Conservation (phyloP, 2,329 filamentous ascomycete genomes). For the Botrytis medusae region DNA sequence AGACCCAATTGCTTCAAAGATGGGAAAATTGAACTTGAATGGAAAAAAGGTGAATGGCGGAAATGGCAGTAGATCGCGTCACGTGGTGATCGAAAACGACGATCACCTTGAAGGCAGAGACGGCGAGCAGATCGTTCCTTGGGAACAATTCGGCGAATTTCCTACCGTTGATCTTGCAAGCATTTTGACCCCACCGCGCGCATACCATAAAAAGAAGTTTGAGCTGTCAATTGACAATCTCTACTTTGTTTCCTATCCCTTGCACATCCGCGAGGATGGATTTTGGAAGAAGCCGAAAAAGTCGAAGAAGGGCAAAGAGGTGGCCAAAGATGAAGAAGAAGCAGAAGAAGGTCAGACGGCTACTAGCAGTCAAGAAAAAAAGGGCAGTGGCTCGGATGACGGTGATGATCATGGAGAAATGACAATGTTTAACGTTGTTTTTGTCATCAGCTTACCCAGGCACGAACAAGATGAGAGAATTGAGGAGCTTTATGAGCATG, state of each 20-base stretch:
- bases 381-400: conserved; percentile 35
- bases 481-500: conserved; percentile 81
- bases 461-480: conserved; percentile 73
- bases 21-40: conserved; percentile 30
- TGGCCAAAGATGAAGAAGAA: conserved; percentile 25
- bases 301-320: conserved; percentile 41
- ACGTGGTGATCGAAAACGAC: conserved; percentile 34
- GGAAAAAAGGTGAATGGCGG: conserved; percentile 5
- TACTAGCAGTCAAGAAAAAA: conserved; percentile 27
- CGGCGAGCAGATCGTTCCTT: conserved; percentile 60
- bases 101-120: conserved; percentile 54
- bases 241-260: conserved; percentile 77
- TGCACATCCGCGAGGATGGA: conserved; percentile 77
- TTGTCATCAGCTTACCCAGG: conserved; percentile 78
- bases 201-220: conserved; percentile 79
- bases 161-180: conserved; percentile 76
- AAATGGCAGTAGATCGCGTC: conserved; percentile 24
- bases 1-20: conserved; percentile 40
- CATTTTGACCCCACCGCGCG: conserved; percentile 71
- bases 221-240: conserved; percentile 79
- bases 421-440: conserved; percentile 98
- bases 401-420: conserved; percentile 49
- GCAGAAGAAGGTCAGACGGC: conserved; percentile 19
- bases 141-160: conserved; percentile 73
- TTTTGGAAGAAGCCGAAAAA: conserved; percentile 65